Evolutionary conservation across 768 basidiomycete species (phyloP), one percentile per base, ranked within the genome.

Genomic region (Mycena pura): DNA sequence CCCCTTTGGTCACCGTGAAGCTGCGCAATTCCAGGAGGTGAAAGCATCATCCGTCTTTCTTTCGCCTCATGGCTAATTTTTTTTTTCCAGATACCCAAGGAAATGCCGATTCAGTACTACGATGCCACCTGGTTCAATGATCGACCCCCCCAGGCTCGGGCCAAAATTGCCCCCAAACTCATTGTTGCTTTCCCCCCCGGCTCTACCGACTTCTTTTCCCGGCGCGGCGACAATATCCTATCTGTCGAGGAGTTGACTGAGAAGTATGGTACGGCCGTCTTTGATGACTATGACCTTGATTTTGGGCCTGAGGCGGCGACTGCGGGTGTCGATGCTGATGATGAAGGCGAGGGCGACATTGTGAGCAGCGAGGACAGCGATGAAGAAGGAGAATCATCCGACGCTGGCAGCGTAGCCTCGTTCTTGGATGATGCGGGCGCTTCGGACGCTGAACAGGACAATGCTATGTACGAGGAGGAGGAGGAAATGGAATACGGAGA

Each of bases 21-120:
- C 52, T 45, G 27, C 17, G 17, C 14, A 32, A 2, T 48, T 56
- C 25, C n/a, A 25, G 13, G 43, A 19, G 34, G 44, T 56, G 6
- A 56, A 24, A 13, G 40, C 40, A 10, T 36, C 19, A 8, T 24
- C 24, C 39, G n/a, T 40, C 6, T 29, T 29, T n/a, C 25, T 41
- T 28, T 45, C 21, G 6, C 24, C 22, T 44, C 21, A 38, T 17
- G 9, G 8, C 29, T 54, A 24, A 25, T 38, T 5, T 5, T 25
- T 28, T 7, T 1, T 41, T 13, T 21, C 24, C 28, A 57, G 56
- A 9, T 57, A 17, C 56, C 62, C 5, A 59, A 59, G 41, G 44
- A 9, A 34, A 58, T 63, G 62, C 62, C 62, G 1, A 63, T 63
- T 19, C 56, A 63, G 14, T 63, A 63, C 28, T 63, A 63, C 45